These are phyloP conservation scores for Schizonepeta tenuifolia DNA, from an alignment of 257 asterid species.

Conservation along the genomic window DNA sequence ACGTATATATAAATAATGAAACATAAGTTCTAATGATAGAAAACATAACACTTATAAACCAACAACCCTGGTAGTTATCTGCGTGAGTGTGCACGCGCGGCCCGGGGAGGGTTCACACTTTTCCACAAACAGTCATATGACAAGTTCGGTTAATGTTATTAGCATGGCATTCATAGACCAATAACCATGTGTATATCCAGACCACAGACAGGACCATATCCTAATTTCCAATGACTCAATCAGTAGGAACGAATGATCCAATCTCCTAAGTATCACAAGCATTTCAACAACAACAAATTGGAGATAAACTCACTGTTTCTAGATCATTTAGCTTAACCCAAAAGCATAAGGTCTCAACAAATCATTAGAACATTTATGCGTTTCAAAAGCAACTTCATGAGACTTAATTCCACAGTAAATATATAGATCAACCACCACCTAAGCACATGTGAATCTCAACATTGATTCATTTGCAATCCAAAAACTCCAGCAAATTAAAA, in stretches of 20 bases:
- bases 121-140: background rate
- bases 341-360: background rate
- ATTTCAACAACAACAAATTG: constrained; percentile 9
- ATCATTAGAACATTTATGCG: background rate
- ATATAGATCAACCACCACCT: background rate
- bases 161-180: constrained; percentile 6
- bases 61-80: background rate
- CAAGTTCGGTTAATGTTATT: background rate
- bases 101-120: background rate
- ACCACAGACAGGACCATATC: background rate
- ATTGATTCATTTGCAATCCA: background rate
- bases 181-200: background rate
- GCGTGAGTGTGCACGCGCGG: too few relatives aligned
- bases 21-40: background rate
- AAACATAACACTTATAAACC: background rate
- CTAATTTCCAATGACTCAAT: background rate
- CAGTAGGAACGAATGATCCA: background rate
- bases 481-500: background rate
- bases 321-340: background rate
- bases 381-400: background rate
- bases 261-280: background rate
- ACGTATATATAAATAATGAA: background rate
- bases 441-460: background rate
- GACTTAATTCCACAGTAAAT: background rate
- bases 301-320: constrained; percentile 1